Conservation (phyloP, 73 alveolate species). For the Effrenium voratum region DNA sequence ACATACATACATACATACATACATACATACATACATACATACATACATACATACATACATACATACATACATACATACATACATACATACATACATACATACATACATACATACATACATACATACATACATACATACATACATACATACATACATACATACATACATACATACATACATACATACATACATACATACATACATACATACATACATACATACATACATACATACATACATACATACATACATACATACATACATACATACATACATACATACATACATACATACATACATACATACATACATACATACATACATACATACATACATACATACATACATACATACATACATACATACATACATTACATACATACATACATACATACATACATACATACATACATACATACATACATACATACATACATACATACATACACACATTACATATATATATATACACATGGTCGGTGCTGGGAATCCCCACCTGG, state of each 20-base stretch:
- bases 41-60: too few species aligned
- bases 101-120: neutral
- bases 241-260: neutral
- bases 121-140: neutral
- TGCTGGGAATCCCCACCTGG: neutral
- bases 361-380: neutral
- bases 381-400: neutral
- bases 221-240: neutral
- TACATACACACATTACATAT: neutral
- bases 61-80: too few species aligned
- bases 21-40: too few species aligned
- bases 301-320: too few species aligned
- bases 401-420: neutral
- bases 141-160: neutral
- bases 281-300: neutral
- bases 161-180: neutral
- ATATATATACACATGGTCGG: neutral
- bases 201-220: too few species aligned
- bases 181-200: neutral
- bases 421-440: neutral
- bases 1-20: too few species aligned
- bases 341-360: neutral
- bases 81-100: neutral
- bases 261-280: neutral
- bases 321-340: neutral